A percentile compares a stretch with the other conserved stretches of the same genome.
Conservation (phyloP, 1,139 yeast species). For the Suhomyces taliae region DNA sequence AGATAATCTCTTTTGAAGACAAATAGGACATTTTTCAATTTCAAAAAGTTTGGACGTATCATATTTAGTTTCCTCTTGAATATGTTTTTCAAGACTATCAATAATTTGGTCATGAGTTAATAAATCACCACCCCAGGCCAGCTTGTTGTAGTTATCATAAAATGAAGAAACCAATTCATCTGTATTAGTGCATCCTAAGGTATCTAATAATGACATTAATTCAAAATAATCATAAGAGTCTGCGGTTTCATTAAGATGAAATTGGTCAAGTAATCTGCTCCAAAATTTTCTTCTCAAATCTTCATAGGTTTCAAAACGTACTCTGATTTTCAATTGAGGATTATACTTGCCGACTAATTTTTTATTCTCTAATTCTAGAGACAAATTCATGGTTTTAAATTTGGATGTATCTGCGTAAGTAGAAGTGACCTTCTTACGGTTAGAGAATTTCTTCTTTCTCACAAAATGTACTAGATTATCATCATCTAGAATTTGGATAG, state of each 20-base stretch:
- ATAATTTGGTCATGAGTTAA: constrained; percentile 59
- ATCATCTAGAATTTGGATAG: constrained; percentile 30
- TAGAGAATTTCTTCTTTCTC: constrained; percentile 30
- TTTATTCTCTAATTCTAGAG: constrained; percentile 32
- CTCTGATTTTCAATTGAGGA: constrained; percentile 61
- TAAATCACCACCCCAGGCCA: constrained; percentile 56
- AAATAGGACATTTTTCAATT: constrained; percentile 74
- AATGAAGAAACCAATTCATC: constrained; percentile 47
- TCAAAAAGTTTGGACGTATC: constrained; percentile 43
- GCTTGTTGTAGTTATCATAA: constrained; percentile 43
- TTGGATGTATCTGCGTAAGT: constrained; percentile 42
- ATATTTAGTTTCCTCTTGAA: constrained; percentile 18
- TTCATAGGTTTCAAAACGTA: constrained; percentile 68
- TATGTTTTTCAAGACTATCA: constrained; percentile 49
- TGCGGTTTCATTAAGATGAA: constrained; percentile 41
- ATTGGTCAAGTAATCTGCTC: constrained; percentile 60
- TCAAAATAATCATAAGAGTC: constrained; percentile 52
- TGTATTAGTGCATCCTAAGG: constrained; percentile 59
- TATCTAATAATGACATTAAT: constrained; percentile 56
- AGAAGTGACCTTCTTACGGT: constrained; percentile 27
- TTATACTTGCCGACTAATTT: constrained; percentile 38
- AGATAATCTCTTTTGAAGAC: constrained; percentile 60
- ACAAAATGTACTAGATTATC: constrained; percentile 31
- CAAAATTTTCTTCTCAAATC: constrained; percentile 69
- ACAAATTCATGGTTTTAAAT: constrained; percentile 43